Base-by-base conservation (phyloP, 1,284 basidiomycete genomes). In the Heterobasidion occidentale region DNA sequence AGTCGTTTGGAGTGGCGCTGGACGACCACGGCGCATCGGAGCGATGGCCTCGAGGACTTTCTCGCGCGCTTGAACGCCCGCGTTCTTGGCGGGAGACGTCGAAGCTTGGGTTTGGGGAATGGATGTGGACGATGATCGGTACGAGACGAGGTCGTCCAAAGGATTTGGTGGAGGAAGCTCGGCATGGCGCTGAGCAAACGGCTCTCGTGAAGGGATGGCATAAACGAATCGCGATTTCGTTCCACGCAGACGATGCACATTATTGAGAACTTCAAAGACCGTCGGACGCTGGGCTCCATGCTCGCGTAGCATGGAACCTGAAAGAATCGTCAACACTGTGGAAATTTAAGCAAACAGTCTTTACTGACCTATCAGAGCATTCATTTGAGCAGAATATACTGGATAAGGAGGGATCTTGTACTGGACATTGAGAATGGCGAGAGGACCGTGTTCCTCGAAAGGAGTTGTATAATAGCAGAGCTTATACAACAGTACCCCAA, bases 391-490 rank as follows among this genome's bases (percentile, higher is more conserved):
- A 2, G 95, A 98, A 70, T 99, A 99, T 3, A 90, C 81, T 0
- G 97, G 97, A 70, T 93, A 96, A 38, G 91, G 84, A 4, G 94
- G 94, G 59, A 93, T 92, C 65, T 88, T 89, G 71, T 98, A 99
- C 67, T 96, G 94, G 35, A 94, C 96, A 65, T 98, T 97, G 59
- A 98, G 78, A 60, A 99, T 99, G 0, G 97, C 97, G 52, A 99
- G 75, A 0, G 94, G 92, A 0, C 96, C 96, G 63, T 97, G 93
- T 65, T 96, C 96, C 73, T 94, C 97, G 62, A 98, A 98, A 0
- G 97, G 97, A 0, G 97, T 99, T 0, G 96, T 99, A 71, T 99
- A 99, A 73, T 98, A 99, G 73, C 97, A 99, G 7, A 83, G 77
- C 71, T 91, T 91, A 75, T 91, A 91, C 9, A 91, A 75, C 15